Base-by-base conservation (phyloP, 805 yeast genomes). In the Lipomyces yamadae region DNA sequence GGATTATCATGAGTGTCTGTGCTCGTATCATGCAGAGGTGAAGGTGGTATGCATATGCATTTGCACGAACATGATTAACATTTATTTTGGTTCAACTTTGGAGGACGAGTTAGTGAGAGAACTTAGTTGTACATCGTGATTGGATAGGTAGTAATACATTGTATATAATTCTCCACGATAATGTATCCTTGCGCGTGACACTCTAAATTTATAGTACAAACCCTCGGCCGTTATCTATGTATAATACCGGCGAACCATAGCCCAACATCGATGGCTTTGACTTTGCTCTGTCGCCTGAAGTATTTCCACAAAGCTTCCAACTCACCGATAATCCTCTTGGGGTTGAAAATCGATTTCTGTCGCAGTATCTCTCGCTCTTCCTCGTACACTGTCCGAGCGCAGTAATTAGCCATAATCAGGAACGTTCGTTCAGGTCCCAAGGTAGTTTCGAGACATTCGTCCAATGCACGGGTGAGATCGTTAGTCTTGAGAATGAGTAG, bases 401-500 rank as follows among this genome's bases (percentile, higher is more conserved):
- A 95, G 76, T 95, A 94, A 39, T 86, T 85, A 1, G 97, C 95
- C 89, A 95, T 84, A 55, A 95, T 91, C 71, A 93, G 79, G 72
- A 95, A 94, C 0, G 97, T 90, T 60, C 97, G 81, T 74, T 91
- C 94, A 4, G 90, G 88, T 0, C 98, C 98, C 57, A 93, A 78
- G 0, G 97, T 96, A 68, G 88, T 87, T 58, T 89, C 85, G 64
- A 94, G 81, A 63, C 85, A 81, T 74, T 94, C 98, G 77, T 95
- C 99, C 58, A 95, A 81, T 72, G 88, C 89, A 73, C 99, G 83
- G 0, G 97, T 92, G 60, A 95, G 82, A 79, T 95, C 99, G 76
- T 95, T 95, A 0, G 99, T 96, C 76, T 95, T 95, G 74, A 95
- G 80, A 58, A 95, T 91, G 68, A 95, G 82, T 35, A 95, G 77